A percentile compares a stretch with the other conserved stretches of the same genome.
Evolutionary conservation across 345 rosid genomes (phyloP).

Genomic region (Raphanus raphanistrum): DNA sequence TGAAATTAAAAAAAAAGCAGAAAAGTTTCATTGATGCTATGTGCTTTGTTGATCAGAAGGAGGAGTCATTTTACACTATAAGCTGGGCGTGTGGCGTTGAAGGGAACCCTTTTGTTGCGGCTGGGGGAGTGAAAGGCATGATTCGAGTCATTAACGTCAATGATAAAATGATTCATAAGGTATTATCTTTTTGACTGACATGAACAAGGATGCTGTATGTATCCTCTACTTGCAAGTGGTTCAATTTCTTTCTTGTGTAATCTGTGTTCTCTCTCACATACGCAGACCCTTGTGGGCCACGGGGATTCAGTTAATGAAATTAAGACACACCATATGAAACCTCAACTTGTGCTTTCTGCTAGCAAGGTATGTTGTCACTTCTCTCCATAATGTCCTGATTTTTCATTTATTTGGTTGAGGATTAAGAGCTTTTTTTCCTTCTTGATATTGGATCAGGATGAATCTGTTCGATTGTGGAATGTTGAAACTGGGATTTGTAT

Average conservation of each 20-base stretch:
- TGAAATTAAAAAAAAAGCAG: slow-evolving; percentile 3
- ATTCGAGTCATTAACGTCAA: slow-evolving; percentile 84
- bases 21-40: slow-evolving; percentile 25
- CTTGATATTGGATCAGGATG: slow-evolving; percentile 60
- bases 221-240: slow-evolving; percentile 7
- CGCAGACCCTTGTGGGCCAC: slow-evolving; percentile 96
- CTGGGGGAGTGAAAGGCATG: slow-evolving; percentile 94
- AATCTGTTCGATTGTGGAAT: slow-evolving; percentile 94
- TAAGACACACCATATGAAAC: slow-evolving; percentile 85
- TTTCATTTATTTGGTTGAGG: slow-evolving; percentile 20
- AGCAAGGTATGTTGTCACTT: slow-evolving; percentile 63
- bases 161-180: slow-evolving; percentile 83
- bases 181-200: slow-evolving; percentile 23
- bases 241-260: slow-evolving; percentile 10
- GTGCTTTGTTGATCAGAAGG: slow-evolving; percentile 81
- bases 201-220: slow-evolving; percentile 9
- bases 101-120: slow-evolving; percentile 72
- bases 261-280: slow-evolving; percentile 2
- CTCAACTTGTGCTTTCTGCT: slow-evolving; percentile 88
- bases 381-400: not conserved
- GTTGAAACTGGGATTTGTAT: slow-evolving; percentile 94
- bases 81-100: slow-evolving; percentile 86
- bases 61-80: slow-evolving; percentile 90
- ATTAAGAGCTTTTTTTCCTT: slow-evolving; percentile 24
- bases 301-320: slow-evolving; percentile 97